These are phyloP conservation scores for Ogataea parapolymorpha DNA, from an alignment of 805 yeast genomes.

Conservation along the genomic window DNA sequence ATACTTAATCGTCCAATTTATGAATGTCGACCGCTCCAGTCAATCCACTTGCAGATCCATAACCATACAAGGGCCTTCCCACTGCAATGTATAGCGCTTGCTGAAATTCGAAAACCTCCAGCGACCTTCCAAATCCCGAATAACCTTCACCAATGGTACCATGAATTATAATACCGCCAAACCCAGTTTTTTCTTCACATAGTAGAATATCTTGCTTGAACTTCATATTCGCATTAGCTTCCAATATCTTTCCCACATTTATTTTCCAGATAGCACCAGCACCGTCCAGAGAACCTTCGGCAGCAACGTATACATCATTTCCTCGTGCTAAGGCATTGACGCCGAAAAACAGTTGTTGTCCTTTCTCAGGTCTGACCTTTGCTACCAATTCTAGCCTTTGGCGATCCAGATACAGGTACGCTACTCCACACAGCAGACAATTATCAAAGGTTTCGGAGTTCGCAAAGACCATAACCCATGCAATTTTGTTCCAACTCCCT, in stretches of 20 bases:
- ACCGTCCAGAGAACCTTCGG: conserved; percentile 33
- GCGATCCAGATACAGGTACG: conserved; percentile 27
- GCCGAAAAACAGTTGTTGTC: conserved; percentile 22
- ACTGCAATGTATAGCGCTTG: conserved; percentile 29
- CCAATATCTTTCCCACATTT: conserved; percentile 19
- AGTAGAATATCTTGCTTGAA: not conserved
- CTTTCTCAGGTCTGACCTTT: conserved; percentile 14
- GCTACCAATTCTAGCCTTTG: conserved; percentile 9
- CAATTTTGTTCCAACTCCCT: conserved; percentile 14
- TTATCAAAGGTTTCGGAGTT: conserved; percentile 26
- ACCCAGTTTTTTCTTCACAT: conserved; percentile 10
- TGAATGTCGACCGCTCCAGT: conserved; percentile 33
- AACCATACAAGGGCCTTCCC: conserved; percentile 32
- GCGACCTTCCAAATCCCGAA: conserved; percentile 42
- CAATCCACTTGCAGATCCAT: conserved; percentile 15
- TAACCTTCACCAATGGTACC: conserved; percentile 31
- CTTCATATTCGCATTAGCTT: not conserved
- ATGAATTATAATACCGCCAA: conserved; percentile 19
- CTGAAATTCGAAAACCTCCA: conserved; percentile 29
- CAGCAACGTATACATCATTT: conserved; percentile 33
- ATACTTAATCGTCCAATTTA: conserved; percentile 10
- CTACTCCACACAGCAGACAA: conserved; percentile 41
- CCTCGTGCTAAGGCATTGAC: conserved; percentile 6
- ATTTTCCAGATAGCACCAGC: conserved; percentile 48
- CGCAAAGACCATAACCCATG: conserved; percentile 32